These are phyloP conservation scores for Monosporascus sp. DNA, from an alignment of 2,329 filamentous ascomycete genomes.

Conservation along the genomic window DNA sequence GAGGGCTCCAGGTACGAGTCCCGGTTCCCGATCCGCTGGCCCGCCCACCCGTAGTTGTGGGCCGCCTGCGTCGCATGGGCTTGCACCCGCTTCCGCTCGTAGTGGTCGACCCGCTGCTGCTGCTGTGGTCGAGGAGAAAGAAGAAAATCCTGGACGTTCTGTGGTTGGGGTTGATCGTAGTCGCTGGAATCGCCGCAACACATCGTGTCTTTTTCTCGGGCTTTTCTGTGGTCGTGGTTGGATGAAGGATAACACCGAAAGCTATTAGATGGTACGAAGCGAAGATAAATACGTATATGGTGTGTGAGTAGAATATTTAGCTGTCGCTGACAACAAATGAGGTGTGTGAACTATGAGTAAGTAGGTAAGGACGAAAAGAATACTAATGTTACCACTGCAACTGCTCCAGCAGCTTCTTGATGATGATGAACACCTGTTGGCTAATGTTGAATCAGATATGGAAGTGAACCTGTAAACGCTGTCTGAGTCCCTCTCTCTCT, in stretches of 20 bases:
- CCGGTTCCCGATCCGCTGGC: conserved; percentile 2
- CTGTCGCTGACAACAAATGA: not conserved
- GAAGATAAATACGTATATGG: not conserved
- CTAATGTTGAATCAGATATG: not conserved
- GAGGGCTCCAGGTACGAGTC: conserved; percentile 17
- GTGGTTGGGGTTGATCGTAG: conserved; percentile 5
- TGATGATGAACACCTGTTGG: not conserved
- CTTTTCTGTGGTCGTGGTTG: not conserved
- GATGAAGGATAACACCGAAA: not conserved
- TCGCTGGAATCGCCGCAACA: conserved; percentile 9
- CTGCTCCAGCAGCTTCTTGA: not conserved
- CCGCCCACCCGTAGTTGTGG: conserved; percentile 15
- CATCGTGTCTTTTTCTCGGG: conserved; percentile 3
- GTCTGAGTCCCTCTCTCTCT: not conserved
- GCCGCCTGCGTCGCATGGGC: conserved; percentile 12
- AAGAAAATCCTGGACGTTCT: not conserved
- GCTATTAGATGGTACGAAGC: not conserved
- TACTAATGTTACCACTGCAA: not conserved
- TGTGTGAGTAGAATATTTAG: not conserved
- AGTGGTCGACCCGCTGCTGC: not conserved
- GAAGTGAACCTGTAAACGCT: not conserved
- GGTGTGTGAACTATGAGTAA: not conserved
- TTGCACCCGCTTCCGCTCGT: conserved; percentile 9
- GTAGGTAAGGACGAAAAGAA: not conserved
- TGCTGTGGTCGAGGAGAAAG: not conserved